Evolutionary conservation across 768 basidiomycete species (phyloP).

Genomic region (Kwoniella newhampshirensis): DNA sequence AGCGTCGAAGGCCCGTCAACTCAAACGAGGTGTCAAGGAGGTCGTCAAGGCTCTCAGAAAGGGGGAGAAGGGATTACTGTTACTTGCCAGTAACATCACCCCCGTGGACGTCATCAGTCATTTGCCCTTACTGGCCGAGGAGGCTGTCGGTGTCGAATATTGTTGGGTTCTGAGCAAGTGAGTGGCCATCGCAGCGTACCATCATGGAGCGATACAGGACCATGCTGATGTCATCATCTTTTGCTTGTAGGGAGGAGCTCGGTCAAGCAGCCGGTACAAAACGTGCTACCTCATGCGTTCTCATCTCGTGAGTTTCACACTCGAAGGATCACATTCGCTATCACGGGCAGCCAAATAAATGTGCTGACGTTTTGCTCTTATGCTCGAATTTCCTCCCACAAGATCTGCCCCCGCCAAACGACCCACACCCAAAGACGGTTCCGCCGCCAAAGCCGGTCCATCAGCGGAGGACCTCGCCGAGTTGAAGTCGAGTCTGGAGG

Average conservation of each 20-base stretch:
- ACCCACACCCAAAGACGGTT: conserved; percentile 43
- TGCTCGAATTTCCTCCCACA: not conserved
- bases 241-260: conserved; percentile 67
- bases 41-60: conserved; percentile 96
- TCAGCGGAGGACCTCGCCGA: conserved; percentile 64
- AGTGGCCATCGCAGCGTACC: too few relatives aligned
- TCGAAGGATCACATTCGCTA: too few relatives aligned
- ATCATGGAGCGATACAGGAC: too few relatives aligned
- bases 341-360: too few relatives aligned
- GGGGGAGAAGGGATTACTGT: conserved; percentile 89
- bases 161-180: conserved; percentile 54
- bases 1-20: conserved; percentile 89
- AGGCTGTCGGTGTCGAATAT: conserved; percentile 61
- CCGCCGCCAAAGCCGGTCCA: conserved; percentile 39
- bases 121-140: conserved; percentile 89
- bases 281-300: conserved; percentile 95
- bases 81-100: conserved; percentile 95
- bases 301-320: conserved; percentile 63
- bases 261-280: conserved; percentile 95
- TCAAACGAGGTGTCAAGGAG: conserved; percentile 97
- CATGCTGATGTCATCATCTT: not conserved
- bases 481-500: conserved; percentile 80
- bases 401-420: conserved; percentile 43
- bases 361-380: too few relatives aligned
- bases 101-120: conserved; percentile 99